phyloP scores from a whole-genome alignment of 768 basidiomycete genomes.

The Leccinum sublutescens region DNA sequence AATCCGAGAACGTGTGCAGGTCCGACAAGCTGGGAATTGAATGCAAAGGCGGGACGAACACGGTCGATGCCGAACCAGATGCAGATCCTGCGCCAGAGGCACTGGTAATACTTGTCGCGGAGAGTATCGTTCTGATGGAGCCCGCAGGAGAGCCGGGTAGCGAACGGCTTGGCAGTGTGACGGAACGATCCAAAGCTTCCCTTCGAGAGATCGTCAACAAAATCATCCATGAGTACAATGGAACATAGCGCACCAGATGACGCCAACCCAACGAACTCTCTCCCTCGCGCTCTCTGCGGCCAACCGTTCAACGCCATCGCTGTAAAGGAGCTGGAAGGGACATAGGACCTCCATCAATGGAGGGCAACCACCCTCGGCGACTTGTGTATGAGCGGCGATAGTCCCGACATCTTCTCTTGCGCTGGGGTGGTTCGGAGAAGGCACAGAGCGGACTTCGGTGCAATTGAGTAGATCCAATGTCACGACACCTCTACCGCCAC shows the following conservation, averaged over 20 bases:
- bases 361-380: constrained; percentile 38
- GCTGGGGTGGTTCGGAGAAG: constrained; percentile 75
- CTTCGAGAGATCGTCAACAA: constrained; percentile 36
- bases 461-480: constrained; percentile 87
- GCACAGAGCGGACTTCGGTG: constrained; percentile 78
- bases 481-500: constrained; percentile 81
- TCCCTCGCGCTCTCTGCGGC: constrained; percentile 88
- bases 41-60: constrained; percentile 75
- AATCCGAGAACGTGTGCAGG: constrained; percentile 45
- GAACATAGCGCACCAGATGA: constrained; percentile 65
- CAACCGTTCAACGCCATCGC: constrained; percentile 84
- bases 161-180: constrained; percentile 48
- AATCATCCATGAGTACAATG: background rate
- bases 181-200: constrained; percentile 73
- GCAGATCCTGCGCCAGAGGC: constrained; percentile 38
- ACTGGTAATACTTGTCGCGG: constrained; percentile 47
- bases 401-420: constrained; percentile 87
- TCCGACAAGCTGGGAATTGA: constrained; percentile 72
- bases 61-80: constrained; percentile 65
- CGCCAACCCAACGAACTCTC: constrained; percentile 87
- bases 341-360: constrained; percentile 71
- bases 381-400: constrained; percentile 69
- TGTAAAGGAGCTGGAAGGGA: constrained; percentile 89
- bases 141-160: constrained; percentile 45
- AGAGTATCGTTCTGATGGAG: constrained; percentile 69